These are phyloP conservation scores for Fusarium falciforme DNA, from an alignment of 2,329 filamentous ascomycete genomes.

Conservation along the genomic window DNA sequence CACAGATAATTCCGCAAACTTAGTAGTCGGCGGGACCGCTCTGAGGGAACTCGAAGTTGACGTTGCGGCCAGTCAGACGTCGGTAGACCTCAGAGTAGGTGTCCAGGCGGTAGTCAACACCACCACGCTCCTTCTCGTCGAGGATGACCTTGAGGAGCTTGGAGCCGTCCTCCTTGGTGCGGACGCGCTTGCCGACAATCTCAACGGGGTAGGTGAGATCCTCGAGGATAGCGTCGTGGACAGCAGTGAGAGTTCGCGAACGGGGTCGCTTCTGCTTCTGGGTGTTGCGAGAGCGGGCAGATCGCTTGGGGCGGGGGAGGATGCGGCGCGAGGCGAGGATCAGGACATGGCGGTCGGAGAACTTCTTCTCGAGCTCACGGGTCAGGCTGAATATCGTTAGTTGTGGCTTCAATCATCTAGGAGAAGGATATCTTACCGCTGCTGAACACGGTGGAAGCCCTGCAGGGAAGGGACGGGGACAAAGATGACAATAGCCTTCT, in stretches of 20 bases:
- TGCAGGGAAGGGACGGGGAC: conserved; percentile 98
- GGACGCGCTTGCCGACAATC: conserved; percentile 98
- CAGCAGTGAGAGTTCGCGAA: conserved; percentile 96
- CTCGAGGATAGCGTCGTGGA: conserved; percentile 97
- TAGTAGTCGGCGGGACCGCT: conserved; percentile 83
- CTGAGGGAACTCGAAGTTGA: conserved; percentile 99
- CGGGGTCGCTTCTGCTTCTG: conserved; percentile 99
- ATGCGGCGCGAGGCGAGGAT: conserved; percentile 99
- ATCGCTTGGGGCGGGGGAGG: conserved; percentile 97
- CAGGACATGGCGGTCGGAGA: conserved; percentile 99
- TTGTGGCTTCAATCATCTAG: neutral
- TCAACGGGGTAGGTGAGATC: conserved; percentile 99
- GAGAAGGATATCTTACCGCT: conserved; percentile 78
- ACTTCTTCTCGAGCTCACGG: conserved; percentile 99
- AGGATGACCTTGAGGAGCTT: conserved; percentile 99
- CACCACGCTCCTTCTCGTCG: conserved; percentile 99
- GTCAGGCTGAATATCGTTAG: conserved; percentile 77
- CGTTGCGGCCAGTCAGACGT: conserved; percentile 93
- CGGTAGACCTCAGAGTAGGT: conserved; percentile 99
- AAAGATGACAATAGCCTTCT: conserved; percentile 99
- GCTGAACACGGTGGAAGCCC: conserved; percentile 99
- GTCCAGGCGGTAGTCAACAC: conserved; percentile 99
- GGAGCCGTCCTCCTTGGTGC: conserved; percentile 98
- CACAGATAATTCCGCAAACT: conserved; percentile 49
- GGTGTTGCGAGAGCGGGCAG: conserved; percentile 93